Percentiles rank a stretch among this genome's conserved stretches.
Evolutionary conservation across 2,329 filamentous ascomycete species (phyloP).

Genomic region (Nigrospora oryzae): DNA sequence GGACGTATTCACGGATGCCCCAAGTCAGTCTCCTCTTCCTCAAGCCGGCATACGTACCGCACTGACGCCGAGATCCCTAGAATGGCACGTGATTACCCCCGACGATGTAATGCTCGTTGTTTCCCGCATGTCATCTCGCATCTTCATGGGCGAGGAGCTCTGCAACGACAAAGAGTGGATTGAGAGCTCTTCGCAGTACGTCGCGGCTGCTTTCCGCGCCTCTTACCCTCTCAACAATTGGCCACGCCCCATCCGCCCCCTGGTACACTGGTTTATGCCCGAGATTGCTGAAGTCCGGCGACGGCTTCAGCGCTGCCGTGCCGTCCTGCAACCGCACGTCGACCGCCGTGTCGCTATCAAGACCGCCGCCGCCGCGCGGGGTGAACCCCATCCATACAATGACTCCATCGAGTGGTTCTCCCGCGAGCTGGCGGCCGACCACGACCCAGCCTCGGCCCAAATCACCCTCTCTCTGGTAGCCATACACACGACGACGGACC

Average conservation of each 20-base stretch:
- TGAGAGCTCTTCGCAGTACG: conserved; percentile 26
- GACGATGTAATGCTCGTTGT: conserved; percentile 25
- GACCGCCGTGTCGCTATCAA: conserved; percentile 9
- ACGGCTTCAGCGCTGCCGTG: conserved; percentile 16
- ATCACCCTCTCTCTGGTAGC: conserved; percentile 20
- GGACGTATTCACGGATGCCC: background rate
- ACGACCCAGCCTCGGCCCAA: conserved; percentile 18
- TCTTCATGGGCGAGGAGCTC: conserved; percentile 34
- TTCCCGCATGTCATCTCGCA: conserved; percentile 33
- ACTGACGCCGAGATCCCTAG: conserved; percentile 10
- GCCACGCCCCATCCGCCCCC: conserved; percentile 24
- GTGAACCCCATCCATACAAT: conserved; percentile 11
- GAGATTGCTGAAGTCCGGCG: conserved; percentile 21
- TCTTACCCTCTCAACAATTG: conserved; percentile 23
- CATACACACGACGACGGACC: conserved; percentile 26
- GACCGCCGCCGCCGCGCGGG: conserved; percentile 7
- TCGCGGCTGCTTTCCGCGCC: conserved; percentile 19
- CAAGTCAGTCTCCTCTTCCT: background rate
- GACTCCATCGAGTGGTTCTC: conserved; percentile 31
- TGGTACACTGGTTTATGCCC: conserved; percentile 34
- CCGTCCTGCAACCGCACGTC: conserved; percentile 10
- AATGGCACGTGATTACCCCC: conserved; percentile 28
- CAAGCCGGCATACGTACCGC: too few species aligned
- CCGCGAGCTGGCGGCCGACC: conserved; percentile 15
- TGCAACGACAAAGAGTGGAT: conserved; percentile 35